Percentiles rank a stretch among this genome's conserved stretches.
phyloP scores from a whole-genome alignment of 2,329 filamentous ascomycete species.

The Arthrobotrys entomopaga region DNA sequence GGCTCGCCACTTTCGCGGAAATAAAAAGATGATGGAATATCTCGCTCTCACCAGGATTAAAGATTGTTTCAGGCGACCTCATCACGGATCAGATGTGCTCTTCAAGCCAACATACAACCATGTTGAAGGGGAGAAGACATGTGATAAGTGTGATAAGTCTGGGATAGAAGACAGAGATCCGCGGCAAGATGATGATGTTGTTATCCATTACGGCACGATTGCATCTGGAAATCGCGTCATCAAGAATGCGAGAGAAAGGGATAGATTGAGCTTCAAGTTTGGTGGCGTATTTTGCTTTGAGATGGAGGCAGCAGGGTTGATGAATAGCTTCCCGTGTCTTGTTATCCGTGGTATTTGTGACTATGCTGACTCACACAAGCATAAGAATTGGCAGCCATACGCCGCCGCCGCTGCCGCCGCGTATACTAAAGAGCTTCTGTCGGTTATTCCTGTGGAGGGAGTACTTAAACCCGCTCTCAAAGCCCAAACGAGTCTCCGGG shows the following conservation, averaged over 20 bases:
- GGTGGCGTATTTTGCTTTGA: slow-evolving; percentile 16
- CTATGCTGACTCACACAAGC: slow-evolving; percentile 62
- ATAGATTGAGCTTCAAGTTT: slow-evolving; percentile 4
- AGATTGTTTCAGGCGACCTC: not conserved
- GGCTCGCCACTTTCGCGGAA: not conserved
- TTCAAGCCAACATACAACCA: slow-evolving; percentile 23
- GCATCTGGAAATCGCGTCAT: slow-evolving; percentile 2
- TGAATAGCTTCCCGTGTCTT: slow-evolving; percentile 50
- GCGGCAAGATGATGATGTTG: not conserved
- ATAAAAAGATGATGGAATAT: not conserved
- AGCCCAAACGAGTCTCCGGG: too few species aligned
- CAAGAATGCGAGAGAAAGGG: slow-evolving; percentile 8
- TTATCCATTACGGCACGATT: slow-evolving; percentile 16
- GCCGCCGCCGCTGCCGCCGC: slow-evolving; percentile 55
- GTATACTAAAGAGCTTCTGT: too few species aligned
- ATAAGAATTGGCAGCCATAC: slow-evolving; percentile 56
- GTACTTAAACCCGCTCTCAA: too few species aligned
- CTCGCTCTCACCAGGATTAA: not conserved
- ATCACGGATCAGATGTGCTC: slow-evolving; percentile 2
- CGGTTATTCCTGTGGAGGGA: too few species aligned
- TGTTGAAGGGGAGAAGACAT: not conserved
- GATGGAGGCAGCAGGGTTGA: slow-evolving; percentile 60
- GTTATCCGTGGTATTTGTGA: slow-evolving; percentile 17
- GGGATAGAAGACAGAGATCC: too few species aligned
- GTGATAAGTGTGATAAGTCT: too few species aligned